Evolutionary conservation across 306 rosid genomes (phyloP).

Genomic region (Quercus aquifolioides): DNA sequence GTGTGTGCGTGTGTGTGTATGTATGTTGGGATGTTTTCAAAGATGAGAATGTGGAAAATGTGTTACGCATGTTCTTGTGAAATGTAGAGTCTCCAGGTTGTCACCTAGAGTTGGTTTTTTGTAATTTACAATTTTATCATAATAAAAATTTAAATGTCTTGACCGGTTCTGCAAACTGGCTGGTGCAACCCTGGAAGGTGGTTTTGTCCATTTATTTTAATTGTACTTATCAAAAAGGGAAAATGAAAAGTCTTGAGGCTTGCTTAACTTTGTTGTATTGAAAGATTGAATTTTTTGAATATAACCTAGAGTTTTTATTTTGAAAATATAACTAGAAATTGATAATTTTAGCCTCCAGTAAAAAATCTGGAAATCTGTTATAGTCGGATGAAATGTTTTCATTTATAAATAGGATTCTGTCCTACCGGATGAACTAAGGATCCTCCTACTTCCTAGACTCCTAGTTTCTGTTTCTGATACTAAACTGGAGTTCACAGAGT

Average conservation of each 20-base stretch:
- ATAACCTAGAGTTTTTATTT: not conserved
- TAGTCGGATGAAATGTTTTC: not conserved
- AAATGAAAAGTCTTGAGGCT: not conserved
- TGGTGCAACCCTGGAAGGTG: no score
- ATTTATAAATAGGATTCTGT: not conserved
- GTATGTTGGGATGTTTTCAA: no score
- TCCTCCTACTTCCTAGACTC: not conserved
- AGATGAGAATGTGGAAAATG: no score
- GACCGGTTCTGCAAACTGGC: no score
- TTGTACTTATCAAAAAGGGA: no score
- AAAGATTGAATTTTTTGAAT: not conserved
- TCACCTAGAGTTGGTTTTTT: no score
- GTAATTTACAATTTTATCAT: no score
- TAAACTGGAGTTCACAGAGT: not conserved
- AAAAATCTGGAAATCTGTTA: not conserved
- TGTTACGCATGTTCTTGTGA: no score
- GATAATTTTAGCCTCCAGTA: not conserved
- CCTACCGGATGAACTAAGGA: not conserved
- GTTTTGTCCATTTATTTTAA: no score
- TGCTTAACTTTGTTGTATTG: not conserved
- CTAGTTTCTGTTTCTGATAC: not conserved
- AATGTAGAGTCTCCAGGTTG: no score
- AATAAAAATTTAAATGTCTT: no score
- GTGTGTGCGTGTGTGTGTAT: no score
- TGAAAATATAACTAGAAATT: not conserved